These are phyloP conservation scores for Sclerotinia spermophila DNA, from an alignment of 2,329 filamentous ascomycete species.

Conservation along the genomic window DNA sequence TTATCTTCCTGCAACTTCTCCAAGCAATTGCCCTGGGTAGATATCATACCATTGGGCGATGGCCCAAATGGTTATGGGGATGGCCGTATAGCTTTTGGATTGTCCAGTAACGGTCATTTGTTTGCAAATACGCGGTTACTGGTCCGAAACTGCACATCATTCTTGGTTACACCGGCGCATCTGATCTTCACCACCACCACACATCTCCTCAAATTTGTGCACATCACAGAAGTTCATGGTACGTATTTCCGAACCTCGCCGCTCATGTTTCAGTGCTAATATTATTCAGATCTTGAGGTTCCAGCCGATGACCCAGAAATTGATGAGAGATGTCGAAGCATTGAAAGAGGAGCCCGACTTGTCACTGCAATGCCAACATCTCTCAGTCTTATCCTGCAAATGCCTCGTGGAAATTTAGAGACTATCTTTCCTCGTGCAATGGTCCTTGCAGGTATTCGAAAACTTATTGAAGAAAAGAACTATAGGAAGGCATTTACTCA, in stretches of 20 bases:
- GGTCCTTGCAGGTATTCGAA: conserved; percentile 84
- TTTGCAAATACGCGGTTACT: conserved; percentile 73
- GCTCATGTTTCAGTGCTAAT: conserved; percentile 5
- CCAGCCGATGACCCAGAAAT: conserved; percentile 85
- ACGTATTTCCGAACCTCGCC: conserved; percentile 30
- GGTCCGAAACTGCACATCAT: conserved; percentile 88
- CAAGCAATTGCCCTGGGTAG: conserved; percentile 36
- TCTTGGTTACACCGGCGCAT: conserved; percentile 74
- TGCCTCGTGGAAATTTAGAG: conserved; percentile 93
- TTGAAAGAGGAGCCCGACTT: conserved; percentile 83
- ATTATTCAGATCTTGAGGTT: conserved; percentile 66
- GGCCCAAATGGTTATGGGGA: conserved; percentile 23
- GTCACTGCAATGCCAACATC: conserved; percentile 86
- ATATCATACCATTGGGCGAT: conserved; percentile 30
- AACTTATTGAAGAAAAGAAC: conserved; percentile 72
- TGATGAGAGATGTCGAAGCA: conserved; percentile 86
- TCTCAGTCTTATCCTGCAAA: conserved; percentile 84
- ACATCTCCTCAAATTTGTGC: conserved; percentile 91
- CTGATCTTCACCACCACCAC: conserved; percentile 89
- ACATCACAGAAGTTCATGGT: conserved; percentile 66
- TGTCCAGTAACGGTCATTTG: conserved; percentile 73
- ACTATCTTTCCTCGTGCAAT: conserved; percentile 91
- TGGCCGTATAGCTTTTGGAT: conserved; percentile 45
- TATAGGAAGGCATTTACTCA: conserved; percentile 82
- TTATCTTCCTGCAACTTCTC: conserved; percentile 34